Percentiles rank a stretch among this genome's conserved stretches.
Evolutionary conservation across 768 basidiomycete species (phyloP).

Genomic region (Kwoniella shandongensis): DNA sequence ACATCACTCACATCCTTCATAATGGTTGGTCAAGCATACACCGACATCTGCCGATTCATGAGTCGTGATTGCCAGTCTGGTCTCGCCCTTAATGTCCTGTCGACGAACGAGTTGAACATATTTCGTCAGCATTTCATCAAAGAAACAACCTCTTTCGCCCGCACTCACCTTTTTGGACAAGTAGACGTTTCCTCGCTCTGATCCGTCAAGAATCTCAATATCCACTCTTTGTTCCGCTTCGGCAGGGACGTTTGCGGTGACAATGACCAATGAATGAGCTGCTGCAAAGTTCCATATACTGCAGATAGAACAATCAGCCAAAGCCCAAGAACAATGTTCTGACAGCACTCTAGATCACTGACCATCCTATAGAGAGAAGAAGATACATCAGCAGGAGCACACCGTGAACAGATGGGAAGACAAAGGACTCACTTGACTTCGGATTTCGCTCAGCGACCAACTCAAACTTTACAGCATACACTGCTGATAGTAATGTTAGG

Average conservation of each 20-base stretch:
- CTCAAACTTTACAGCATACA: constrained; percentile 77
- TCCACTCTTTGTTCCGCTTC: constrained; percentile 73
- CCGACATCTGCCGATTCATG: constrained; percentile 93
- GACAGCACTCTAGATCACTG: constrained; percentile 5
- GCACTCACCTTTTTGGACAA: constrained; percentile 69
- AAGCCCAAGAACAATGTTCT: not conserved
- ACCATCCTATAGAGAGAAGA: constrained; percentile 37
- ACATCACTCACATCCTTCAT: constrained; percentile 66
- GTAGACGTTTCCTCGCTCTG: constrained; percentile 80
- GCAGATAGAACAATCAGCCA: not conserved
- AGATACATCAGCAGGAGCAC: not conserved
- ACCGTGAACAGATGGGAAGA: no score
- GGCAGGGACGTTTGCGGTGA: constrained; percentile 86
- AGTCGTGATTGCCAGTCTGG: constrained; percentile 87
- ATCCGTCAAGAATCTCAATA: constrained; percentile 90
- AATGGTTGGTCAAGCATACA: constrained; percentile 84
- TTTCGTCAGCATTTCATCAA: no score
- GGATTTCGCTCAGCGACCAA: constrained; percentile 73
- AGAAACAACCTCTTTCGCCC: no score
- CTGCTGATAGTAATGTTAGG: constrained; percentile 44
- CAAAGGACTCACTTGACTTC: constrained; percentile 58
- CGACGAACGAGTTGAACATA: no score
- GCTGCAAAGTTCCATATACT: constrained; percentile 97
- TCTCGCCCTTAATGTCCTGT: constrained; percentile 77
- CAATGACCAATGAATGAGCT: constrained; percentile 82